Base-by-base conservation (phyloP, 768 basidiomycete species). In the Tulasnella sp. region DNA sequence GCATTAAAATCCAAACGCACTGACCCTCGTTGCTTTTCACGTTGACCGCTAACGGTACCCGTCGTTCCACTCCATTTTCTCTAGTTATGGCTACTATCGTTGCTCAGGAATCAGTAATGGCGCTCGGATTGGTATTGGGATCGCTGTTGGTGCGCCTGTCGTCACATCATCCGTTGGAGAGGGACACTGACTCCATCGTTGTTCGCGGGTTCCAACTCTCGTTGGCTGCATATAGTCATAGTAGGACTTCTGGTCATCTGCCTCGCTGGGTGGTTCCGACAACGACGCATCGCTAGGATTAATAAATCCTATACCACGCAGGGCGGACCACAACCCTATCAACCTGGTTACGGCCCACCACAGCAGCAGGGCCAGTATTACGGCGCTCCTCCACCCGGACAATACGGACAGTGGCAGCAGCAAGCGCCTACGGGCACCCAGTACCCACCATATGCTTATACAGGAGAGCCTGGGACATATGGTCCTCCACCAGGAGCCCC, bases 71-170 rank as follows among this genome's bases (percentile, higher is more conserved):
- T 64, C 9, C 25, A 17, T 29, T 14, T 17, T 12, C 58, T 64
- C 31, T 9, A 73, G 72, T 52, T 73, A 73, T 52, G 72, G 72
- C 37, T 58, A 58, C n/a, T 73, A 73, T 15, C 39, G 72, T 1
- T 73, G 72, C 31, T 29, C 40, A n/a, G 72, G 42, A 6, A 11
- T 73, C 22, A 73, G 72, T 31, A 42, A 52, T 34, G 45, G 29
- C 12, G 72, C 72, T 25, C 72, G 72, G 12, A 58, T 73, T 37
- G 72, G 72, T n/a, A 73, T 73, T 17, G 72, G 72, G 11, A 73
- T 73, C 36, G 72, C 72, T n/a, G 25, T 45, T 17, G 39, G 72
- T 73, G n/a, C 39, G 40, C 40, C 71, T 0, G 15, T 3, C 31
- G 37, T n/a, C n/a, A 38, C 37, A n/a, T 11, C 29, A 0, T 31